Evolutionary conservation across 2,329 filamentous ascomycete species (phyloP).

Genomic region (Lachnellula hyalina): DNA sequence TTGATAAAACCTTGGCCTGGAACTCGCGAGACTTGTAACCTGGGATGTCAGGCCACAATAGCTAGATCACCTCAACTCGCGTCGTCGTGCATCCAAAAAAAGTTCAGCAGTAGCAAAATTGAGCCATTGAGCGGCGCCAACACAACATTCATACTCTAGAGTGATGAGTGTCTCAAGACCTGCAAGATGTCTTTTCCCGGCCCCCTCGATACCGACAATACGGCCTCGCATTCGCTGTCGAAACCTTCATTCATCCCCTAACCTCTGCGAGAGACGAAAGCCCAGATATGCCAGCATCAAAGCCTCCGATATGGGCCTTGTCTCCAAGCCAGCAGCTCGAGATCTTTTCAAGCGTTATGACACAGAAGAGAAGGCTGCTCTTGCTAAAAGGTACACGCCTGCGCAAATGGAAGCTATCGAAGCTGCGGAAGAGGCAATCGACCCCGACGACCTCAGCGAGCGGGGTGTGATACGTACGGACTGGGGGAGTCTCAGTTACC

Average conservation of each 20-base stretch:
- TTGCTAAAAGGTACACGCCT: conserved; percentile 67
- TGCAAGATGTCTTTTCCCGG: conserved; percentile 45
- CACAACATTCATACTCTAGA: conserved; percentile 14
- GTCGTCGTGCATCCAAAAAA: neutral
- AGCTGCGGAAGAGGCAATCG: conserved; percentile 72
- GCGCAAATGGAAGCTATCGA: conserved; percentile 78
- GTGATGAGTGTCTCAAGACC: conserved; percentile 45
- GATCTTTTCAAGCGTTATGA: conserved; percentile 60
- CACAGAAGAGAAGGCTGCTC: conserved; percentile 54
- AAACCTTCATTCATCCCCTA: conserved; percentile 42
- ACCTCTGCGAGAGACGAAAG: conserved; percentile 33
- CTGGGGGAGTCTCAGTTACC: conserved; percentile 65
- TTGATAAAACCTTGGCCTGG: too few species aligned
- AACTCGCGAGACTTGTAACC: too few species aligned
- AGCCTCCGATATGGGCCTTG: conserved; percentile 29
- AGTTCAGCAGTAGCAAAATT: conserved; percentile 9
- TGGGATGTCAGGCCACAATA: too few species aligned
- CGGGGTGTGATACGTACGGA: conserved; percentile 70
- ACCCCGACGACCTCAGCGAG: conserved; percentile 65
- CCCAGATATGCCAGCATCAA: conserved; percentile 37
- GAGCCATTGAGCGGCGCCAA: conserved; percentile 22
- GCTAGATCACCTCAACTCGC: too few species aligned
- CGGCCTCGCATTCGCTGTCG: conserved; percentile 39
- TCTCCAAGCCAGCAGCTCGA: conserved; percentile 28
- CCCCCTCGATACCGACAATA: conserved; percentile 37